Evolutionary conservation across 164 flowering plant species (phyloP).

Genomic region (Vitis vinifera): DNA sequence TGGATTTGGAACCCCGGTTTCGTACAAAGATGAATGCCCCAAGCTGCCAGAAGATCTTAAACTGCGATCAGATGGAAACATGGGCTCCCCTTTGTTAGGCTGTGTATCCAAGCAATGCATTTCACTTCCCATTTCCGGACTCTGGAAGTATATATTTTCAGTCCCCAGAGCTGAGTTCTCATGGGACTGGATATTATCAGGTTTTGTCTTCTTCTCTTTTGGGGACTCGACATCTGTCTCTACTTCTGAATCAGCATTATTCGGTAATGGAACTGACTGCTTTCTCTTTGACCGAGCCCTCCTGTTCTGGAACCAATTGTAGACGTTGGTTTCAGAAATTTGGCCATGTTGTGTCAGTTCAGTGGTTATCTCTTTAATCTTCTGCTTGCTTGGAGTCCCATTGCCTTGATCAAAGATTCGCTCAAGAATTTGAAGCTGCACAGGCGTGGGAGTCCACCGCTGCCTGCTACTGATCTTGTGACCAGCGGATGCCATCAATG

Average conservation of each 20-base stretch:
- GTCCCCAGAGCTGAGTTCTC: conserved; percentile 3
- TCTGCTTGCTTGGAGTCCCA: conserved; percentile 93
- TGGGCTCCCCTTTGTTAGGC: conserved; percentile 1
- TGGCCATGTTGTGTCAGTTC: conserved; percentile 88
- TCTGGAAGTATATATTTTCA: conserved; percentile 14
- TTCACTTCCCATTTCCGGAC: conserved; percentile 21
- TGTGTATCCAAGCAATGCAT: conserved; percentile 6
- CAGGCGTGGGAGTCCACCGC: conserved; percentile 93
- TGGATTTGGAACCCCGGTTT: conserved; percentile 5
- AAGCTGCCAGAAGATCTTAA: conserved; percentile 7
- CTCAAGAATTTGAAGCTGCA: conserved; percentile 94
- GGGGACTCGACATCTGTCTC: conserved; percentile 26
- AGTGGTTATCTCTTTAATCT: conserved; percentile 46
- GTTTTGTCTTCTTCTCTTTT: conserved; percentile 21
- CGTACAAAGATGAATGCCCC: conserved; percentile 7
- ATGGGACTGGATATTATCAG: conserved; percentile 14
- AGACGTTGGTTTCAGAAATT: conserved; percentile 87
- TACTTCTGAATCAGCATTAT: conserved; percentile 39
- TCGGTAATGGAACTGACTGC: conserved; percentile 29
- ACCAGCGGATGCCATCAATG: conserved; percentile 67
- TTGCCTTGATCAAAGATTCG: conserved; percentile 84
- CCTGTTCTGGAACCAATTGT: conserved; percentile 94
- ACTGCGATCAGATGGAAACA: conserved; percentile 10
- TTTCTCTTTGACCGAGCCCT: conserved; percentile 92
- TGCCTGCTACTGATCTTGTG: conserved; percentile 88